These are phyloP conservation scores for Globisporangium yorkense DNA, from an alignment of 352 stramenopile genomes.

Conservation along the genomic window DNA sequence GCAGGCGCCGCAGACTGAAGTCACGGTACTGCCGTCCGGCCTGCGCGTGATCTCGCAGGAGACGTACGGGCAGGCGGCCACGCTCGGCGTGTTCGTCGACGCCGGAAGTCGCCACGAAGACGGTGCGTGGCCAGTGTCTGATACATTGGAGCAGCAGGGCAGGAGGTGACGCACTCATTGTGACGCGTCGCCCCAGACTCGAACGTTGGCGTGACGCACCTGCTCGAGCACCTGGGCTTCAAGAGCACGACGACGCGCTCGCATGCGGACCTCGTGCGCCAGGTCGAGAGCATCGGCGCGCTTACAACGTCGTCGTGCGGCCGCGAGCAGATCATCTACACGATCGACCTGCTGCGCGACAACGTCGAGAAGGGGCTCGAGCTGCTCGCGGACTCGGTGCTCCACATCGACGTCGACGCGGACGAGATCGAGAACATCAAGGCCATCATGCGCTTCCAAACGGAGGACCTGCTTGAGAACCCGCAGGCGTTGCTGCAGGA, in stretches of 20 bases:
- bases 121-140: slow-evolving; percentile 13
- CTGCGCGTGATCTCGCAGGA: slow-evolving; percentile 96
- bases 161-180: neutral
- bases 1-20: slow-evolving; percentile 84
- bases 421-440: slow-evolving; percentile 92
- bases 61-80: slow-evolving; percentile 93
- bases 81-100: slow-evolving; percentile 92
- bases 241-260: slow-evolving; percentile 88
- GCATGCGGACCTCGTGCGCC: slow-evolving; percentile 80
- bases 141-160: neutral
- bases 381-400: slow-evolving; percentile 87
- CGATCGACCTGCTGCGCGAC: slow-evolving; percentile 94
- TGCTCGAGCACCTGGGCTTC: slow-evolving; percentile 95
- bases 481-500: slow-evolving; percentile 76
- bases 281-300: slow-evolving; percentile 92
- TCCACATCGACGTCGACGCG: slow-evolving; percentile 66
- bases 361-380: slow-evolving; percentile 89
- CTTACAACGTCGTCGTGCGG: slow-evolving; percentile 88
- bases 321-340: slow-evolving; percentile 97
- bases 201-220: slow-evolving; percentile 88
- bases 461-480: slow-evolving; percentile 90
- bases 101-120: slow-evolving; percentile 86
- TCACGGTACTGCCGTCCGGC: slow-evolving; percentile 91
- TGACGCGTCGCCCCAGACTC: slow-evolving; percentile 20
- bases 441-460: slow-evolving; percentile 92